These are phyloP conservation scores for Xylaria sp. DNA, from an alignment of 2,329 filamentous ascomycete species.

Conservation along the genomic window DNA sequence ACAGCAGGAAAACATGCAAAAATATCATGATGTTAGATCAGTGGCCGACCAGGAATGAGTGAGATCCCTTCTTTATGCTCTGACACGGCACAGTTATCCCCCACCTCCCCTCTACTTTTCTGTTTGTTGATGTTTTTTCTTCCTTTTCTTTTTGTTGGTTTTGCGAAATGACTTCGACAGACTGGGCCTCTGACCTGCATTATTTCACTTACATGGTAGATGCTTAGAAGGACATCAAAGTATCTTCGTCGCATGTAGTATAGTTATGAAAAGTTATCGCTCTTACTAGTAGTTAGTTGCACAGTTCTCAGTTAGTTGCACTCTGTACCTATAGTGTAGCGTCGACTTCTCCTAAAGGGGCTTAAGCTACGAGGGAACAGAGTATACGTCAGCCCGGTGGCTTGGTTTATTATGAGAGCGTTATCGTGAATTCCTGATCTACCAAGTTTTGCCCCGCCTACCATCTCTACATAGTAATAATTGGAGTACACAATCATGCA, in stretches of 20 bases:
- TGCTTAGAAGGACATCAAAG: background rate
- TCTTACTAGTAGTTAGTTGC: background rate
- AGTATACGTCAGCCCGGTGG: background rate
- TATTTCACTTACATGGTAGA: background rate
- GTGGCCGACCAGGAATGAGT: background rate
- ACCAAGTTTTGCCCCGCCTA: background rate
- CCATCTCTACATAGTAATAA: background rate
- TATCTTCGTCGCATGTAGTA: background rate
- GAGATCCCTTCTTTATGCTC: conserved; percentile 9
- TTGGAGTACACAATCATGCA: background rate
- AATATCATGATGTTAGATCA: background rate
- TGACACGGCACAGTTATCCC: conserved; percentile 19
- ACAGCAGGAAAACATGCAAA: background rate
- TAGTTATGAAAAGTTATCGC: background rate
- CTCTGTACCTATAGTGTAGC: background rate
- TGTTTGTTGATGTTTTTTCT: background rate
- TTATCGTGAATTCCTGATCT: background rate
- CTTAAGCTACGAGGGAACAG: background rate
- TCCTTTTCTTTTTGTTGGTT: too few species aligned
- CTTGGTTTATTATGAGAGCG: background rate
- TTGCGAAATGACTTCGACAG: background rate
- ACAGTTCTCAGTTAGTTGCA: background rate
- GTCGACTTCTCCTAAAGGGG: background rate
- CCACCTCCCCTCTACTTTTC: background rate
- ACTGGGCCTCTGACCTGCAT: background rate